A percentile compares a stretch with the other conserved stretches of the same genome.
Conservation (phyloP, 768 basidiomycete genomes). For the Coprinopsis sp. region DNA sequence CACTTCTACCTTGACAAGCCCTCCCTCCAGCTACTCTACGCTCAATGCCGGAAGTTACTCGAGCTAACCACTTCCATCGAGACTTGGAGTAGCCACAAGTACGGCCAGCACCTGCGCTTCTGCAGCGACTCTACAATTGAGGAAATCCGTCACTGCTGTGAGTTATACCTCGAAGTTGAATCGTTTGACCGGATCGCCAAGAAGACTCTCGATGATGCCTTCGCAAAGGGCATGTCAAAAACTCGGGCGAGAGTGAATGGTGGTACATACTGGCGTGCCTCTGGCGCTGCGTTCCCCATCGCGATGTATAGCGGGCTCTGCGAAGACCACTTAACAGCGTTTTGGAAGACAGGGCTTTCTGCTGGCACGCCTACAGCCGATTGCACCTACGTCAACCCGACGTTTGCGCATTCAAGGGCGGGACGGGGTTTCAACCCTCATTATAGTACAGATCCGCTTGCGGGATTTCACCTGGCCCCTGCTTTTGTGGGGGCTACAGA, state of each 20-base stretch:
- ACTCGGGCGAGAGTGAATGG: background rate
- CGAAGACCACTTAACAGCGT: conserved; percentile 23
- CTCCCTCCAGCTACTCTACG: conserved; percentile 26
- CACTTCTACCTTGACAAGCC: conserved; percentile 41
- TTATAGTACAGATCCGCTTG: conserved; percentile 39
- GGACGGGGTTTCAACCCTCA: conserved; percentile 38
- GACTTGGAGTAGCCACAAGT: conserved; percentile 37
- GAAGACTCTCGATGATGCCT: background rate
- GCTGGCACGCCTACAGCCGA: conserved; percentile 11
- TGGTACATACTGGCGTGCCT: background rate
- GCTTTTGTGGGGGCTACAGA: conserved; percentile 15
- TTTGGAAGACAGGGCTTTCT: conserved; percentile 37
- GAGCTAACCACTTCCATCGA: conserved; percentile 26
- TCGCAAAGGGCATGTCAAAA: background rate
- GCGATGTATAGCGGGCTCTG: conserved; percentile 12
- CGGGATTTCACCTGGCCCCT: conserved; percentile 37
- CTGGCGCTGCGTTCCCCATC: conserved; percentile 24
- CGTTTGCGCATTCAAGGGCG: conserved; percentile 36
- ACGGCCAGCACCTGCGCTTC: conserved; percentile 33
- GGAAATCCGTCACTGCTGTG: conserved; percentile 39
- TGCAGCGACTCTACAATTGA: conserved; percentile 33
- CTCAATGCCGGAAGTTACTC: conserved; percentile 37
- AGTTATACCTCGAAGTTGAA: conserved; percentile 21
- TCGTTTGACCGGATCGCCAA: conserved; percentile 1
- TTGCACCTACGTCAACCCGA: conserved; percentile 38